Evolutionary conservation across 23 red algal species (phyloP), one percentile per base, ranked within the genome.

Genomic region (Cyanidiococcus yangmingshanensis): DNA sequence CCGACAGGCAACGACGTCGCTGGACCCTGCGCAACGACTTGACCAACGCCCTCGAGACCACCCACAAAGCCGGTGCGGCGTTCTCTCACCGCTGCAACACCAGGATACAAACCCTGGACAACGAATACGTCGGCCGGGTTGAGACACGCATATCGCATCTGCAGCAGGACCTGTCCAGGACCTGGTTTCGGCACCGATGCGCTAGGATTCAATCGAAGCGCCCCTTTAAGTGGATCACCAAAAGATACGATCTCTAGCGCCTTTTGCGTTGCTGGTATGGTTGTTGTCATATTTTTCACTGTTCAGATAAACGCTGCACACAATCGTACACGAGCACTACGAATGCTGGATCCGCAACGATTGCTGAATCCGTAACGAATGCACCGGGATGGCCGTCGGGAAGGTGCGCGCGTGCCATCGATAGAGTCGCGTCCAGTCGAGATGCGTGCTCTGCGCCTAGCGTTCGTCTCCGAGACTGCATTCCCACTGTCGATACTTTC

Each of bases 161-260:
- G 58, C 3, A 81, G 45, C 15, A 81, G 50, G 2, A 81, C 78
- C 59, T 81, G 78, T 0, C 39, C 59, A 17, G 17, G 17, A 29
- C 37, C 34, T 26, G 78, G 78, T 16, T 58, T 21, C 35, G 78
- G 78, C 21, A 81, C 45, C 0, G 78, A 58, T 18, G 78, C 78
- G 40, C 37, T 58, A 30, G 37, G 35, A 21, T 68, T 37, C 2
- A 81, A 58, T 0, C 7, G 7, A 25, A 81, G 57, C 12, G 45
- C 37, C 67, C 68, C 57, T 59, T 81, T 71, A 38, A 71, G 78
- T 26, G 78, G 78, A 71, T 81, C 68, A 35, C 78, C 78, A 81
- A 81, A 81, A 16, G 18, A 17, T 17, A 57, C 78, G 1, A 81
- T 40, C 34, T 81, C 57, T 16, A 81, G 32, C 21, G 58, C 36